Base-by-base conservation (phyloP, 208 protist species). In the Wallacemonas collosoma region DNA sequence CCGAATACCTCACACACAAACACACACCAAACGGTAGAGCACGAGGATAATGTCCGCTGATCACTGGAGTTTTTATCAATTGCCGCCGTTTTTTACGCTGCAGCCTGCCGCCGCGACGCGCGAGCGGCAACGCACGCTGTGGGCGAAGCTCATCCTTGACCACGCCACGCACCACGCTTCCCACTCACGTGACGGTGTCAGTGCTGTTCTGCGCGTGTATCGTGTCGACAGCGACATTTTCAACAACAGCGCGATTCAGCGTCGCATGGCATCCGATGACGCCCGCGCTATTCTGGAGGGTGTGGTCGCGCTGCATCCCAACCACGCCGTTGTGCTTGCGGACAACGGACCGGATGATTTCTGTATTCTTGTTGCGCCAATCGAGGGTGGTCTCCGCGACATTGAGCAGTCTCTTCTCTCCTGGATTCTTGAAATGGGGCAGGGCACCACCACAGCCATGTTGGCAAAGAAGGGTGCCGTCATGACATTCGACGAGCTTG, bases 401-500 rank as follows among this genome's bases (percentile, higher is more conserved):
- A 64, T 95, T 56, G 89, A 94, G 78, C 77, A 91, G 73, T 81
- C 66, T 8, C 73, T 95, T 53, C 78, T 93, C 40, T 80, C 78
- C 36, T 96, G 81, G 80, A 82, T 96, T 50, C 79, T 95, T 12
- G 89, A 95, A 26, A 80, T 86, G 74, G 89, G 92, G 3, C 79
- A 83, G 17, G 92, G 89, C 17, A 93, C 89, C 40, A 96, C 92
- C 5, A 85, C 78, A 8, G 86, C 89, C 26, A 81, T 89, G 81
- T 75, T 96, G 1, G 75, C 87, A 11, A 88, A 84, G 58, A 93
- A 87, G 14, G 92, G 92, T 14, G 86, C 86, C 40, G 87, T 96
- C 40, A 93, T 96, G 88, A 96, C 92, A 6, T 96, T 96, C 68
- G 88, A 96, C 71, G 89, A 96, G 51, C 76, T 96, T 39, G 88